These are phyloP conservation scores for Pisolithus orientalis DNA, from an alignment of 768 basidiomycete species.

Conservation along the genomic window DNA sequence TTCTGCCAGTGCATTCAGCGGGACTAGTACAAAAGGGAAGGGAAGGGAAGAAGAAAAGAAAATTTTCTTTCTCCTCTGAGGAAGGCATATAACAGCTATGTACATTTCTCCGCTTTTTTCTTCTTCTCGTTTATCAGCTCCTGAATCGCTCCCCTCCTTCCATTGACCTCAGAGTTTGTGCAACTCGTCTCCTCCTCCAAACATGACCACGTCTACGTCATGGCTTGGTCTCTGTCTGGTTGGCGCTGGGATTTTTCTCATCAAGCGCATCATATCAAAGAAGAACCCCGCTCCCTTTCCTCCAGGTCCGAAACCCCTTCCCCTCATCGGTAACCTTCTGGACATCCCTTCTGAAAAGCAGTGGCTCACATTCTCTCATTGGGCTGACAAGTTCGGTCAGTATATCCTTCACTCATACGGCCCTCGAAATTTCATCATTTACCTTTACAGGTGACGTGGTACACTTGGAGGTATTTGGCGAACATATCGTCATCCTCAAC, in stretches of 20 bases:
- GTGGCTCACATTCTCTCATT: constrained; percentile 32
- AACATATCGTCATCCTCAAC: constrained; percentile 44
- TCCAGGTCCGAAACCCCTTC: constrained; percentile 40
- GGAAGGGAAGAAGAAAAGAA: too few relatives aligned
- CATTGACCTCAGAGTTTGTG: too few relatives aligned
- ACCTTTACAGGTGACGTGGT: background rate
- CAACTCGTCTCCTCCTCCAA: background rate
- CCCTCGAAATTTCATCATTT: background rate
- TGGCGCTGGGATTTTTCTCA: background rate
- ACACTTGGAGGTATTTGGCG: constrained; percentile 27
- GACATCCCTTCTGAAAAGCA: constrained; percentile 34
- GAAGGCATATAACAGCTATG: too few relatives aligned
- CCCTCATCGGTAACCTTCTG: constrained; percentile 28
- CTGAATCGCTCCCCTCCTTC: too few relatives aligned
- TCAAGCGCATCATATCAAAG: background rate
- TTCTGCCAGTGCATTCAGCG: too few relatives aligned
- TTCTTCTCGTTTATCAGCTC: too few relatives aligned
- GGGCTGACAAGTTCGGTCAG: constrained; percentile 39
- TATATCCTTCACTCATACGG: background rate
- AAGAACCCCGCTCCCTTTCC: constrained; percentile 25
- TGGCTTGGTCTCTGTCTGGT: background rate
- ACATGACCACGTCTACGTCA: background rate
- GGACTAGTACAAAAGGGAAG: too few relatives aligned
- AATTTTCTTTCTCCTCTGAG: too few relatives aligned
- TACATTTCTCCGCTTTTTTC: too few relatives aligned